phyloP scores from a whole-genome alignment of 257 asterid species.

The Jaltomata sinuosa region DNA sequence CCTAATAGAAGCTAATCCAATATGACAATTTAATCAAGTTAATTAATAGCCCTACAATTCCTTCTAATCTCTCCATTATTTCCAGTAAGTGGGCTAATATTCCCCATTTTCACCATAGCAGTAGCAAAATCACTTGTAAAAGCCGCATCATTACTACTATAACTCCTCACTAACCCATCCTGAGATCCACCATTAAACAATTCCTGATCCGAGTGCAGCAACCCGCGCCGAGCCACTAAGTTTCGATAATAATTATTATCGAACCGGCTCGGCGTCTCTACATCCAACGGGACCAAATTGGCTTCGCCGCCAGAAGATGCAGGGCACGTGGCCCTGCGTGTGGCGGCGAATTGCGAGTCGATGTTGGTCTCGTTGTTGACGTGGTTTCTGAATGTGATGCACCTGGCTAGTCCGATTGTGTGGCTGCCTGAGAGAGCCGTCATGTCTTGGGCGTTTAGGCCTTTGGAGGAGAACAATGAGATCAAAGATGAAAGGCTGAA shows the following conservation, averaged over 20 bases:
- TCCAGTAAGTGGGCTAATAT: slow-evolving; percentile 59
- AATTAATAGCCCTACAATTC: slow-evolving; percentile 40
- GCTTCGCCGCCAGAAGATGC: slow-evolving; percentile 31
- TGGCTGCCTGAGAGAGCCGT: slow-evolving; percentile 63
- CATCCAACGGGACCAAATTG: slow-evolving; percentile 36
- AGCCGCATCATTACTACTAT: slow-evolving; percentile 5
- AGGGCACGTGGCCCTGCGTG: slow-evolving; percentile 41
- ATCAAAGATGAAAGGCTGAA: slow-evolving; percentile 34
- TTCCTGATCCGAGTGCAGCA: slow-evolving; percentile 63
- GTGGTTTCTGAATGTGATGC: slow-evolving; percentile 35
- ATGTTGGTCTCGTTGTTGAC: slow-evolving; percentile 60
- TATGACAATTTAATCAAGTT: too few species aligned
- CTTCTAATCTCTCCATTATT: slow-evolving; percentile 42
- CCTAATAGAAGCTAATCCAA: too few species aligned
- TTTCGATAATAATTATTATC: slow-evolving; percentile 40
- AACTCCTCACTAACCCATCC: slow-evolving; percentile 35
- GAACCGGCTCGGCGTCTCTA: slow-evolving; percentile 23
- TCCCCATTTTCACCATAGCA: slow-evolving; percentile 59
- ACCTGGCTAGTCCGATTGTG: slow-evolving; percentile 57
- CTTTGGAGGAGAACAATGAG: slow-evolving; percentile 29
- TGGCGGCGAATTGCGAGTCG: slow-evolving; percentile 32
- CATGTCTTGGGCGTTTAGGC: slow-evolving; percentile 47
- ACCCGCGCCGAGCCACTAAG: slow-evolving; percentile 32
- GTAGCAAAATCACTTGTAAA: slow-evolving; percentile 40
- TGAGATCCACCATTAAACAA: slow-evolving; percentile 57